Base-by-base conservation (phyloP, 202 grass and related monocot species). In the Musa balbisiana region DNA sequence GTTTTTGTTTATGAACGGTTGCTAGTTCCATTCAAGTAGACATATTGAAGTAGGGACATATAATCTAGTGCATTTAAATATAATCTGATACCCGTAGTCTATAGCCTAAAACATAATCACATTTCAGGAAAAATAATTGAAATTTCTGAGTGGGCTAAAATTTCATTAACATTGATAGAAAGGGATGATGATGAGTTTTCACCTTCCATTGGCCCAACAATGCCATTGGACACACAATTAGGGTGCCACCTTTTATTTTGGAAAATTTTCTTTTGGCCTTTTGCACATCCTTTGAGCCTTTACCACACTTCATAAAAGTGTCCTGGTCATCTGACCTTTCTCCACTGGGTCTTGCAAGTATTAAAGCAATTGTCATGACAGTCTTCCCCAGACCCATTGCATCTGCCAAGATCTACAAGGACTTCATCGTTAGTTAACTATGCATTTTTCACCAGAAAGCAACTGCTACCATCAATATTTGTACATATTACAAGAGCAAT, bases 371-470 rank as follows among this genome's bases (percentile, higher is more conserved):
- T 60, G 90, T 87, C 93, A 92, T 97, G 14, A 97, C 93, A 80
- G 93, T 92, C 88, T 97, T 92, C 26, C 93, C 93, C 77, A 97
- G 87, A 78, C 90, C 93, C 93, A 97, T 97, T 80, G 93, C 90
- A 79, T 97, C 90, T 26, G 93, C 90, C 54, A 97, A 71, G 69
- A 97, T 97, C 90, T 97, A 82, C 55, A 82, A 71, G 69, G 23
- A 81, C 43, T 85, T 51, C 60, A 53, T 62, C 20, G 71, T 51
- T 17, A 83, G 49, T 73, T 52, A 76, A 85, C 64, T 49, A 71
- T 10, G 51, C 5, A 79, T 43, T 43, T 43, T 43, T 43, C 33
- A 43, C 33, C 33, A 43, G 4, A 83, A 60, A 72, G 62, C n/a
- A 6, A 15, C 84, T 16, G 72, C 67, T 77, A 63, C 49, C 63